Percentiles rank a stretch among this genome's conserved stretches.
Conservation (phyloP, 176 grass and related monocot genomes). For the Rhynchospora breviuscula region DNA sequence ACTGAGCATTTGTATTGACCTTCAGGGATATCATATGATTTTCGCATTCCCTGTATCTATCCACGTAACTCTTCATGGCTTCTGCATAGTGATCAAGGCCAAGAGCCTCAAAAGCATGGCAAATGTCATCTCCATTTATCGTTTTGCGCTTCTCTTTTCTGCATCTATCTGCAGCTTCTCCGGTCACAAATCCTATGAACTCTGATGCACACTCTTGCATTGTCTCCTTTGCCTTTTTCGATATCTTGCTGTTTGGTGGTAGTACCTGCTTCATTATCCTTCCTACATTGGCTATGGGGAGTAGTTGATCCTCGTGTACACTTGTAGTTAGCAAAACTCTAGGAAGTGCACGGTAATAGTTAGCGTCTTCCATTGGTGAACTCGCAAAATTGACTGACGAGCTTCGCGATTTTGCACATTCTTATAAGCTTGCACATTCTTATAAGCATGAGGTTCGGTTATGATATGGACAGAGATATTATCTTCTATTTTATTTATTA, state of each 20-base stretch:
- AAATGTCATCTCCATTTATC: slow-evolving; percentile 73
- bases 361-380: background rate
- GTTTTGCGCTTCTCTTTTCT: slow-evolving; percentile 60
- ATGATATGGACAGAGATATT: background rate
- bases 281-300: slow-evolving; percentile 71
- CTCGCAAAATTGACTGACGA: background rate
- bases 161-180: slow-evolving; percentile 66
- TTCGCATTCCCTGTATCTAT: slow-evolving; percentile 58
- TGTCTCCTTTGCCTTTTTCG: slow-evolving; percentile 59
- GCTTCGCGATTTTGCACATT: background rate
- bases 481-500: background rate
- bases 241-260: slow-evolving; percentile 61
- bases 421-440: slow-evolving; percentile 14
- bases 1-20: background rate
- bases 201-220: slow-evolving; percentile 75
- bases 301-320: slow-evolving; percentile 27
- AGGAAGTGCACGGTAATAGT: background rate
- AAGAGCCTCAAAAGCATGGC: slow-evolving; percentile 51
- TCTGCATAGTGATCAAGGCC: slow-evolving; percentile 70
- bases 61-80: slow-evolving; percentile 64
- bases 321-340: background rate
- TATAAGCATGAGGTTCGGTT: slow-evolving; percentile 9
- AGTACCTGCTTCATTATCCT: slow-evolving; percentile 65
- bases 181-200: slow-evolving; percentile 73
- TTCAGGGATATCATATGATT: slow-evolving; percentile 38